Evolutionary conservation across 2,329 filamentous ascomycete genomes (phyloP).

Genomic region (Ceratocystis smalleyi): DNA sequence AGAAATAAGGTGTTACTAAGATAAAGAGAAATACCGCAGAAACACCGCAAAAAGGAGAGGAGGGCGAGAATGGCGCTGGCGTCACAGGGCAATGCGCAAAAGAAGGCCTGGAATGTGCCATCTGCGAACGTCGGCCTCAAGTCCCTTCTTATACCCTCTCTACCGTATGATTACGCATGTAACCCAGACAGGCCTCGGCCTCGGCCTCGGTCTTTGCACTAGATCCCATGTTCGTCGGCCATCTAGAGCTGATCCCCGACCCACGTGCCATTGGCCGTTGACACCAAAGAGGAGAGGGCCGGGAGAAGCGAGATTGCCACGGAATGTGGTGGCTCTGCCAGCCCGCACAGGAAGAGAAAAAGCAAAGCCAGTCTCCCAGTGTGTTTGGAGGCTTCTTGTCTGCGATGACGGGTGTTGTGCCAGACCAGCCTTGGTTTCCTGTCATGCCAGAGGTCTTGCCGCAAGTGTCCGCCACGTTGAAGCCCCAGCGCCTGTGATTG

Average conservation of each 20-base stretch:
- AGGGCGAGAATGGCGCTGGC: background rate
- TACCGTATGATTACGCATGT: background rate
- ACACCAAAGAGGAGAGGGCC: background rate
- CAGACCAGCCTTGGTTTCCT: background rate
- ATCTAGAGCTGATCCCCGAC: constrained; percentile 2
- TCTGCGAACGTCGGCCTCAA: background rate
- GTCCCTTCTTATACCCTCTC: background rate
- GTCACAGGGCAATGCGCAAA: background rate
- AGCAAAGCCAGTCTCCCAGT: background rate
- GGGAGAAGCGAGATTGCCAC: background rate
- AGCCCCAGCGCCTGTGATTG: background rate
- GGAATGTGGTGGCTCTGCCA: background rate
- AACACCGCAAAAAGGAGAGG: background rate
- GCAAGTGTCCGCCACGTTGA: background rate
- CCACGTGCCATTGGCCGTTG: background rate
- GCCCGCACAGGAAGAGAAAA: background rate
- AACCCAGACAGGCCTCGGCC: background rate
- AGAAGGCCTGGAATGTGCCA: background rate
- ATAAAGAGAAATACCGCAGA: too few relatives aligned
- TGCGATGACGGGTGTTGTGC: background rate
- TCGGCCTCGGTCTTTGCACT: background rate
- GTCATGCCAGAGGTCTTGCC: background rate
- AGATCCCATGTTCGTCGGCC: background rate
- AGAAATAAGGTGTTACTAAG: background rate
- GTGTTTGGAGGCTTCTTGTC: background rate